A percentile compares a stretch with the other conserved stretches of the same genome.
These are phyloP conservation scores for Lathyrus aphaca DNA, from an alignment of 306 rosid species.

Conservation along the genomic window DNA sequence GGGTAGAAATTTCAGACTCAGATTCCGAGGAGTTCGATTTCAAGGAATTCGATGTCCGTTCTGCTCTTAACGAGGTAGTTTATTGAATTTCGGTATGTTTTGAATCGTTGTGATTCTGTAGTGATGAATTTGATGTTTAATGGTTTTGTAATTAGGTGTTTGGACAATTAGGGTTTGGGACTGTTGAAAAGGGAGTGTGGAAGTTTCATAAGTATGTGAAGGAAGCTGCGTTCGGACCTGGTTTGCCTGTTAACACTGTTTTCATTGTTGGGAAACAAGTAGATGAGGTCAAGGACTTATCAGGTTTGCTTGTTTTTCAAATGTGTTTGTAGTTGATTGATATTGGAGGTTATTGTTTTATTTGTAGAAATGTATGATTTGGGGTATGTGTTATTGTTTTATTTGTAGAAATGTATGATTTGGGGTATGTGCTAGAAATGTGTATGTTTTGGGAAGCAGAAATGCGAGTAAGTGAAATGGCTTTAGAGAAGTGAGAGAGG, in stretches of 20 bases:
- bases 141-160: conserved; percentile 44
- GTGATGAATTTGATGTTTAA: conserved; percentile 6
- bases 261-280: conserved; percentile 57
- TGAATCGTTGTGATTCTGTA: neutral
- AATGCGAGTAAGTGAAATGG: too few relatives aligned
- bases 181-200: conserved; percentile 57
- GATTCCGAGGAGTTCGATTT: conserved; percentile 49
- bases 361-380: neutral
- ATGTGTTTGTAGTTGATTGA: conserved; percentile 12
- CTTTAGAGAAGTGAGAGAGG: too few relatives aligned
- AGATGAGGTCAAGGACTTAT: conserved; percentile 40
- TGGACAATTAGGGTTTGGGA: conserved; percentile 51
- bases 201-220: conserved; percentile 63
- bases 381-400: neutral
- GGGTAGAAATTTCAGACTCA: conserved; percentile 39
- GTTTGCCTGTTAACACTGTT: conserved; percentile 57
- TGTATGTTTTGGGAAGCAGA: too few relatives aligned
- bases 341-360: neutral
- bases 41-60: conserved; percentile 53
- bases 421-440: too few relatives aligned
- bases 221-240: conserved; percentile 90
- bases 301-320: conserved; percentile 51
- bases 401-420: neutral
- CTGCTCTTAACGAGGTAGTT: conserved; percentile 61
- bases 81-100: neutral